A percentile compares a stretch with the other conserved stretches of the same genome.
These are phyloP conservation scores for Ceratobasidium sp. DNA, from an alignment of 1,284 basidiomycete species.

Conservation along the genomic window DNA sequence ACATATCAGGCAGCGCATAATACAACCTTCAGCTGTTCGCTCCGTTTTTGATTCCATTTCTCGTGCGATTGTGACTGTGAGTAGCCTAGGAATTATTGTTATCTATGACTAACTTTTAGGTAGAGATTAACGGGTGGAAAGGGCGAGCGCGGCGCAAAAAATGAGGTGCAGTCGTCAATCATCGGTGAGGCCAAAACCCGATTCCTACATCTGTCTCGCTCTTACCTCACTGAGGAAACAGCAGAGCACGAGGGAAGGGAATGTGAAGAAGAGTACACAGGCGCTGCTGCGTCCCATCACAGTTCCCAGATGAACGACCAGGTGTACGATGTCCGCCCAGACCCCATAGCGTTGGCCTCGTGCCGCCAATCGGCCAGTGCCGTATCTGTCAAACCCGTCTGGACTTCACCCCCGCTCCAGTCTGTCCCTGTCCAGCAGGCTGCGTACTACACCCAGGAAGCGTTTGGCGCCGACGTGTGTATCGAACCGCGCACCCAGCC, in stretches of 20 bases:
- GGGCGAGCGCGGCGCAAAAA: no score
- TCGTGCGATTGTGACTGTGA: no score
- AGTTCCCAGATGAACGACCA: slow-evolving; percentile 25
- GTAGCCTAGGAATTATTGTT: no score
- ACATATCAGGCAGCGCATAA: no score
- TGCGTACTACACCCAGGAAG: slow-evolving; percentile 35
- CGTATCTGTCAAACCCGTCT: not conserved
- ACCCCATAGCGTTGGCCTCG: slow-evolving; percentile 3
- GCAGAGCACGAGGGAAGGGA: not conserved
- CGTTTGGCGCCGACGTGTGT: slow-evolving; percentile 33
- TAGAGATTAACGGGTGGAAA: no score
- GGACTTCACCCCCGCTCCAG: slow-evolving; percentile 20
- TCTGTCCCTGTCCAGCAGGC: not conserved
- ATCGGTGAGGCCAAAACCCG: no score
- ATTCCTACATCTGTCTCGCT: no score
- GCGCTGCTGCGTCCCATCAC: slow-evolving; percentile 17
- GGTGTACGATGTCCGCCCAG: slow-evolving; percentile 35
- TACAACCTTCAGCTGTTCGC: no score
- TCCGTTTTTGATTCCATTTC: no score
- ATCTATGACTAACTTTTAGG: no score
- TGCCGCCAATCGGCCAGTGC: slow-evolving; percentile 35
- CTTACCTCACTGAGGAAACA: no score
- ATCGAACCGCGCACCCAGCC: slow-evolving; percentile 38
- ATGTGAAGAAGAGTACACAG: not conserved
- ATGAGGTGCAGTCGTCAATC: no score